phyloP scores from a whole-genome alignment of 106 monocot species.

The Vanilla planifolia region DNA sequence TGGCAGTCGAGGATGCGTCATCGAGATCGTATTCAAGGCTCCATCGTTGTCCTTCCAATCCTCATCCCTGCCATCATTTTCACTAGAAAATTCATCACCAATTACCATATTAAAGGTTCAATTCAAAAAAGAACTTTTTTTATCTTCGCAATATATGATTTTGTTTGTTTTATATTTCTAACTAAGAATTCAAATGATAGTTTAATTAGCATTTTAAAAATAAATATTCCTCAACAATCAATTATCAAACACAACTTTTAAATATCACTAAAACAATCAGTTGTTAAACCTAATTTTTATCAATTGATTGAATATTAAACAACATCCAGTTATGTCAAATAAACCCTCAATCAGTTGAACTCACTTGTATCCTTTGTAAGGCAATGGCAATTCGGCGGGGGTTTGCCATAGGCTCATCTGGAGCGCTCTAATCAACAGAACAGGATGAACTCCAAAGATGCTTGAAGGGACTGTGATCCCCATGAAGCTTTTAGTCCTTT shows the following conservation, averaged over 20 bases:
- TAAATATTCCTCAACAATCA: too few relatives aligned
- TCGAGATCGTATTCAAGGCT: conserved; percentile 65
- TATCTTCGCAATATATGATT: too few relatives aligned
- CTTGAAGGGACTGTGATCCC: conserved; percentile 82
- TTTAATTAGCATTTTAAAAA: too few relatives aligned
- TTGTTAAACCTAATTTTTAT: too few relatives aligned
- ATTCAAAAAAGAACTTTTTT: too few relatives aligned
- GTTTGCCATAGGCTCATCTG: conserved; percentile 80
- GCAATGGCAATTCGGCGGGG: conserved; percentile 44
- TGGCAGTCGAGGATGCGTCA: conserved; percentile 71
- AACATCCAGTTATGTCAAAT: background rate
- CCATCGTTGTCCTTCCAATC: conserved; percentile 88
- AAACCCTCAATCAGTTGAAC: conserved; percentile 1
- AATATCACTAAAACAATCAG: too few relatives aligned
- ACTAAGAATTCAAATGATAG: too few relatives aligned
- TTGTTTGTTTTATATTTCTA: too few relatives aligned
- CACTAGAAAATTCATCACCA: background rate
- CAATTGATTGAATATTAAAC: too few relatives aligned
- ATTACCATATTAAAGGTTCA: too few relatives aligned
- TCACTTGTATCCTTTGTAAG: conserved; percentile 92
- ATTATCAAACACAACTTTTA: too few relatives aligned
- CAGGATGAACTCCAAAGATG: conserved; percentile 69
- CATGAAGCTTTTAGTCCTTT: conserved; percentile 60
- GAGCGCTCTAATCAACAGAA: conserved; percentile 78
- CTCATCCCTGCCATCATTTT: conserved; percentile 40